Evolutionary conservation across 768 basidiomycete species (phyloP), one percentile per base, ranked within the genome.

Genomic region (Candolleomyces eurysporus): DNA sequence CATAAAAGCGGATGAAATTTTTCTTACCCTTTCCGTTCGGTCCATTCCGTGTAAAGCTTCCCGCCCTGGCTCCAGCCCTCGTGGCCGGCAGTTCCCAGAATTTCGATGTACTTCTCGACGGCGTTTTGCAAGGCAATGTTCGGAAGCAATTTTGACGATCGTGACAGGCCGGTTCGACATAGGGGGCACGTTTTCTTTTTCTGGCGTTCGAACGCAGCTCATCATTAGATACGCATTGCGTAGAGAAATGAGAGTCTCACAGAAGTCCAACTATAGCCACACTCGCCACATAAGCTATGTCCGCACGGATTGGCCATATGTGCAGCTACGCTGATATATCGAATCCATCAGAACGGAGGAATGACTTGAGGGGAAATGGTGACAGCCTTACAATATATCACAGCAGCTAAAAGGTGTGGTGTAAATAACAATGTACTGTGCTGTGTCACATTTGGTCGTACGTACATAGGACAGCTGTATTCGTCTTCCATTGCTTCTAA

Each of bases 291-390:
- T 62, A 82, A 82, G 26, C 83, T 85, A 67, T 92, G 90, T 13
- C 90, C 90, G 65, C 90, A 92, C 2, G 90, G 88, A 67, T 85
- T 89, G 22, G 82, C 79, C 30, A 85, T 63, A 68, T 91, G 85
- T 4, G 88, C 77, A 36, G 79, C 82, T 39, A 82, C 86, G 58
- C 90, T 90, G 49, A 39, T 16, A 51, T 11, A 16, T 52, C 46
- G 16, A 48, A 42, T 30, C 56, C 19, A 42, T 22, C 63, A 52
- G 32, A 45, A 26, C 26, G n/a, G 11, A 31, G 26, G 48, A 58
- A 53, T 5, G 19, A 6, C 11, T 36, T 36, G 36, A 8, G 14
- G 26, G 57, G 17, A 55, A 17, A 39, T 49, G 48, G 48, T n/a
- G 17, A 30, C 30, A 75, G 26, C 26, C 86, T 67, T 70, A 88